Percentiles rank a stretch among this genome's conserved stretches.
phyloP scores from a whole-genome alignment of 2,329 filamentous ascomycete genomes.

The Rutstroemia sp. region DNA sequence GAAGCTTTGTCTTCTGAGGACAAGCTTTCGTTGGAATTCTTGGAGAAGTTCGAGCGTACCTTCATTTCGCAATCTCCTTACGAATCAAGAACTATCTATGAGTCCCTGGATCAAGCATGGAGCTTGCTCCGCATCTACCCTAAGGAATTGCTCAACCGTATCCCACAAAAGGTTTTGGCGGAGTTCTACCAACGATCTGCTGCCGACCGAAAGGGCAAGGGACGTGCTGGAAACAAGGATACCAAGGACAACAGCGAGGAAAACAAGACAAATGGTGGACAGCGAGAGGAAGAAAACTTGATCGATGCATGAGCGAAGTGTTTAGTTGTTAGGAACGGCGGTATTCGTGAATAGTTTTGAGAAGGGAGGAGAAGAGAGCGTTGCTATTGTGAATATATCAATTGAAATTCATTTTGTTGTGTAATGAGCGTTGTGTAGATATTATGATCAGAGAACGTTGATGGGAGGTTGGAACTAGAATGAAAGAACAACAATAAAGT shows the following conservation, averaged over 20 bases:
- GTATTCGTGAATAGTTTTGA: neutral
- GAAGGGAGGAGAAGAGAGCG: neutral
- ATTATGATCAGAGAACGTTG: neutral
- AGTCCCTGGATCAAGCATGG: constrained; percentile 95
- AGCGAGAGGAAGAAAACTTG: constrained; percentile 50
- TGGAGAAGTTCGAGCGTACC: constrained; percentile 95
- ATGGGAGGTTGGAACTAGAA: neutral
- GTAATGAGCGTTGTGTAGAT: constrained; percentile 8
- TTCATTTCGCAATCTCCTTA: constrained; percentile 92
- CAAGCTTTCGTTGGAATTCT: constrained; percentile 94
- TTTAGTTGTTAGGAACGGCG: constrained; percentile 1
- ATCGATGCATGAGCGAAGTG: constrained; percentile 45
- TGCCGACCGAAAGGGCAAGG: constrained; percentile 56
- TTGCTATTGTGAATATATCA: constrained; percentile 15
- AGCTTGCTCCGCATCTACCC: constrained; percentile 93
- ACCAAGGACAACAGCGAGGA: constrained; percentile 33
- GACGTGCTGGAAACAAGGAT: constrained; percentile 40
- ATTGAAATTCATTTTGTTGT: neutral
- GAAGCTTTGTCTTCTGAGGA: constrained; percentile 93
- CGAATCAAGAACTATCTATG: constrained; percentile 84
- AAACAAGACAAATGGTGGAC: constrained; percentile 26
- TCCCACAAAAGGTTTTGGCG: constrained; percentile 74
- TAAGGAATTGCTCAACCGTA: constrained; percentile 95
- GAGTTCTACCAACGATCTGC: constrained; percentile 72
- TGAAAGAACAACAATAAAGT: neutral